Percentiles rank a stretch among this genome's conserved stretches.
Evolutionary conservation across 257 asterid genomes (phyloP).

Genomic region (Dorcoceras hygrometricum): DNA sequence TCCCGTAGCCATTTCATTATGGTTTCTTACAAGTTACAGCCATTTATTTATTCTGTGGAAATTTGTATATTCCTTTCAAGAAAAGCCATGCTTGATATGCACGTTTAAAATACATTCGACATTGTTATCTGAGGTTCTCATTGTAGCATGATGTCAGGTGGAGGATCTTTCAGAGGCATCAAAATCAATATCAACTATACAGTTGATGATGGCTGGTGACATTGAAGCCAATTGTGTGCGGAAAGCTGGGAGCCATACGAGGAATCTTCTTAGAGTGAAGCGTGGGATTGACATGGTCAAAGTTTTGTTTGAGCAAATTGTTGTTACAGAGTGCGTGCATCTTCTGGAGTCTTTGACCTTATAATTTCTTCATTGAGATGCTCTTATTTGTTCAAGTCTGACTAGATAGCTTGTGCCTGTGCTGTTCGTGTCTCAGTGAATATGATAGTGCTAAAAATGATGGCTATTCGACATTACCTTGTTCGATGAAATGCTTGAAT

Average conservation of each 20-base stretch:
- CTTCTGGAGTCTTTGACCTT: slow-evolving; percentile 17
- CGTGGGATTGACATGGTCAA: slow-evolving; percentile 94
- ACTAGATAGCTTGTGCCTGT: not conserved
- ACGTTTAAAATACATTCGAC: not conserved
- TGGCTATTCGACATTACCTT: not conserved
- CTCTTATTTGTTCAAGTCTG: slow-evolving; percentile 8
- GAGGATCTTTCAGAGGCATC: slow-evolving; percentile 75
- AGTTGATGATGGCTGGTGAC: slow-evolving; percentile 75
- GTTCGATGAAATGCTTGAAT: not conserved
- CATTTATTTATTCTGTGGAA: not conserved
- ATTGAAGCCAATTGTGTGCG: slow-evolving; percentile 64
- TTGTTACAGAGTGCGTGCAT: slow-evolving; percentile 59
- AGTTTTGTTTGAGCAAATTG: slow-evolving; percentile 79
- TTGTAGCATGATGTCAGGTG: slow-evolving; percentile 42
- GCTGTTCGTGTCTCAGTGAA: not conserved
- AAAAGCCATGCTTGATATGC: not conserved
- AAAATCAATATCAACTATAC: slow-evolving; percentile 50
- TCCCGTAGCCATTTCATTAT: not conserved
- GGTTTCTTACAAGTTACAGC: not conserved
- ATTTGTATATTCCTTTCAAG: slow-evolving; percentile 6
- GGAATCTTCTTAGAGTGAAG: slow-evolving; percentile 87
- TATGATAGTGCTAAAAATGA: not conserved
- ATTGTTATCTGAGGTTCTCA: slow-evolving; percentile 3
- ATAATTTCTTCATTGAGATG: slow-evolving; percentile 6
- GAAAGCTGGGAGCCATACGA: slow-evolving; percentile 81